These are phyloP conservation scores for Fusarium heterosporum DNA, from an alignment of 2,329 filamentous ascomycete species.

Conservation along the genomic window DNA sequence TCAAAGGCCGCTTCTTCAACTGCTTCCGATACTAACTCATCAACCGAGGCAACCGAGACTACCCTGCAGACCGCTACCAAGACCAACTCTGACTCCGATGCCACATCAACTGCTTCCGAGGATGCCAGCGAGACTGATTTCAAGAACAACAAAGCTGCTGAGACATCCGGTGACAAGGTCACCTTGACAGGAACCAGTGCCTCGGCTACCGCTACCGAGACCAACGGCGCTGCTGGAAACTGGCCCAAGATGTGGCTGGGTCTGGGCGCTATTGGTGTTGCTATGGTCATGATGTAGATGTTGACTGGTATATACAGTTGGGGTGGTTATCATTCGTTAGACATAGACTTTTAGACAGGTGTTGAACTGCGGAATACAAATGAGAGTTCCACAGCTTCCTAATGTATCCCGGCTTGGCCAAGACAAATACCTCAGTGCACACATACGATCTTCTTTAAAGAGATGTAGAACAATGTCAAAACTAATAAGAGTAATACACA, in stretches of 20 bases:
- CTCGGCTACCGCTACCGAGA: conserved; percentile 1
- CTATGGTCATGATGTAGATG: conserved; percentile 11
- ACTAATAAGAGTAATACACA: too few species aligned
- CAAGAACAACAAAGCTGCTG: conserved; percentile 24
- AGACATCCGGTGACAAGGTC: not conserved
- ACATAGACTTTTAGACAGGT: not conserved
- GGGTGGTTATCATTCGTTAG: not conserved
- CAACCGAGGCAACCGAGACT: not conserved
- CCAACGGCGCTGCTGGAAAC: conserved; percentile 7
- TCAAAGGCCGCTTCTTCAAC: conserved; percentile 1
- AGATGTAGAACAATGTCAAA: too few species aligned
- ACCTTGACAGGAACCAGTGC: conserved; percentile 6
- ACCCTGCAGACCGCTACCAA: not conserved
- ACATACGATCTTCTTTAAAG: too few species aligned
- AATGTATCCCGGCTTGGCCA: not conserved
- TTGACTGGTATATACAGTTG: not conserved
- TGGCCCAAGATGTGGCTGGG: conserved; percentile 25
- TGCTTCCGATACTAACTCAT: too few species aligned
- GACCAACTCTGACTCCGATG: conserved; percentile 1
- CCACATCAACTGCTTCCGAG: conserved; percentile 13
- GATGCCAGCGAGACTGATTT: conserved; percentile 14
- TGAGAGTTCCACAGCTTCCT: not conserved
- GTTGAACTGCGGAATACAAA: not conserved
- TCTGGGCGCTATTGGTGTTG: conserved; percentile 1
- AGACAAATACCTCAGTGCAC: not conserved